A percentile compares a stretch with the other conserved stretches of the same genome.
phyloP scores from a whole-genome alignment of 2,329 filamentous ascomycete genomes.

The Cladophialophora bantiana region DNA sequence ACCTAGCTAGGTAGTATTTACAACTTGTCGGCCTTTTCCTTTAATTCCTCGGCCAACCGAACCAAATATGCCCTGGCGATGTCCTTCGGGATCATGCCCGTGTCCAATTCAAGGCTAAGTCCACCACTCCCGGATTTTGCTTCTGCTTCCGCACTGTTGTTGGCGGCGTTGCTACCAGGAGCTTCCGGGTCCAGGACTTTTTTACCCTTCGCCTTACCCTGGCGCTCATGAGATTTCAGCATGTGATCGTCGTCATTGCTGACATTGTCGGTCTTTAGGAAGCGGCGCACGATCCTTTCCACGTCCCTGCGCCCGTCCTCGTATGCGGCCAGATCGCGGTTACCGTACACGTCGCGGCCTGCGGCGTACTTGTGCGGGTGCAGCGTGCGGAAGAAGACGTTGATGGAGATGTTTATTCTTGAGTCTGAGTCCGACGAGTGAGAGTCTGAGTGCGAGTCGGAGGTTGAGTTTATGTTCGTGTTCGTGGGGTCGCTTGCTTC shows the following conservation, averaged over 20 bases:
- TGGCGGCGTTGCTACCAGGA: background rate
- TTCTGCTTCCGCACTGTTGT: background rate
- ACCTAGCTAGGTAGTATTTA: no score
- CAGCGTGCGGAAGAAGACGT: conserved; percentile 83
- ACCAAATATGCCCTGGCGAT: conserved; percentile 77
- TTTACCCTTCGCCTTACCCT: background rate
- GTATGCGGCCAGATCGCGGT: conserved; percentile 82
- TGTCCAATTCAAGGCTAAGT: background rate
- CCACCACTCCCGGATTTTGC: background rate
- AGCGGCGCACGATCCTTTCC: conserved; percentile 62
- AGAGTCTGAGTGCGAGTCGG: background rate
- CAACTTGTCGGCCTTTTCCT: conserved; percentile 43
- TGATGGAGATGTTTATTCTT: conserved; percentile 76
- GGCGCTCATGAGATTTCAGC: background rate
- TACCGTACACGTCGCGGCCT: conserved; percentile 86
- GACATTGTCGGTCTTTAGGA: conserved; percentile 10
- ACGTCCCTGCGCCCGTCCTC: conserved; percentile 80
- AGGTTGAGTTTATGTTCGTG: conserved; percentile 20
- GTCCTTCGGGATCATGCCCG: conserved; percentile 62
- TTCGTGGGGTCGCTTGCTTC: conserved; percentile 19
- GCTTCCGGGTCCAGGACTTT: background rate
- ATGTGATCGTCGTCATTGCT: background rate
- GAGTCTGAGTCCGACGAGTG: conserved; percentile 1
- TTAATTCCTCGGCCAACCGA: conserved; percentile 73
- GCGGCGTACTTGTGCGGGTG: conserved; percentile 68